A percentile compares a stretch with the other conserved stretches of the same genome.
Conservation (phyloP, 768 basidiomycete genomes). For the Xerocomellus amylosporus region DNA sequence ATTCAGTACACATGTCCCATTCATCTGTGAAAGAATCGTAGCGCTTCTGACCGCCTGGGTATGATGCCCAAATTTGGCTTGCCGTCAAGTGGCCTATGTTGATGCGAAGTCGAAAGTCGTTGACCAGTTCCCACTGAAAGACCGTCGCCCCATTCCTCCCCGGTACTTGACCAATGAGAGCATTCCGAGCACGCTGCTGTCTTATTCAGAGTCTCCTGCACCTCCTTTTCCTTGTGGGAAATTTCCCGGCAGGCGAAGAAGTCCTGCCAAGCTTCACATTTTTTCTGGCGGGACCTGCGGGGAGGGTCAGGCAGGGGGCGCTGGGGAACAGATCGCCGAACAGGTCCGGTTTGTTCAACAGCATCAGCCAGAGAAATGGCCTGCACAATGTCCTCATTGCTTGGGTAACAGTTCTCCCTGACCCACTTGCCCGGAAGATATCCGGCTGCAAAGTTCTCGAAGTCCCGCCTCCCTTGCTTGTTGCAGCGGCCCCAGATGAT, state of each 20-base stretch:
- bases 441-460: background rate
- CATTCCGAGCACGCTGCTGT: background rate
- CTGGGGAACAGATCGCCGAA: background rate
- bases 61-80: background rate
- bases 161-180: background rate
- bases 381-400: background rate
- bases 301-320: background rate
- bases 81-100: background rate
- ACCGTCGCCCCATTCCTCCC: background rate
- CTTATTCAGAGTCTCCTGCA: background rate
- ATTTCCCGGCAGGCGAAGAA: background rate
- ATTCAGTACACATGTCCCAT: too few relatives aligned
- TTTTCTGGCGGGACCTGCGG: background rate
- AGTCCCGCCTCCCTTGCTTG: background rate
- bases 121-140: background rate
- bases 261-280: background rate
- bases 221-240: background rate
- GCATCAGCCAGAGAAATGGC: background rate
- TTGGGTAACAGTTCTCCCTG: background rate
- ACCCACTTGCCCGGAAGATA: background rate
- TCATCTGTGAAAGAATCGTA: too few relatives aligned
- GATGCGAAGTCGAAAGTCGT: background rate
- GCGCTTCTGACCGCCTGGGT: too few relatives aligned
- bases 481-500: background rate
- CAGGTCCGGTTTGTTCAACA: too few relatives aligned